Conservation (phyloP, 192 early-diverging fungal genomes). For the Podila minutissima region DNA sequence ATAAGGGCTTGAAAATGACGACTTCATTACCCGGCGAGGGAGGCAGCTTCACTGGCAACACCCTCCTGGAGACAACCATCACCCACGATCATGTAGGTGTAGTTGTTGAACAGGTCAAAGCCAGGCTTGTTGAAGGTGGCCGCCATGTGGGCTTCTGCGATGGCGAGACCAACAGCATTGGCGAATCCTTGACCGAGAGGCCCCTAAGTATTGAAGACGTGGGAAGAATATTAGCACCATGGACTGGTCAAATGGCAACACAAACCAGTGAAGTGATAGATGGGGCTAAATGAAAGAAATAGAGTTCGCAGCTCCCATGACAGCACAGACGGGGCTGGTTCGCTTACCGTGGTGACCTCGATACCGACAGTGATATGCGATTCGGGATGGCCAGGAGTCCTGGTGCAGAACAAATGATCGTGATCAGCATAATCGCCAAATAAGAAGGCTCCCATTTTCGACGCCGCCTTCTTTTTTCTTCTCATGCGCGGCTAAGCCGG, state of each 20-base stretch:
- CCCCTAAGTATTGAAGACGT: conserved; percentile 52
- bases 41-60: conserved; percentile 90
- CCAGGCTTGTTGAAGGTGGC: conserved; percentile 93
- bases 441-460: not conserved
- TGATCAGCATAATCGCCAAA: not conserved
- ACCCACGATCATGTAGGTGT: conserved; percentile 85
- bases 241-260: too few relatives aligned
- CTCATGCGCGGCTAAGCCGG: too few relatives aligned
- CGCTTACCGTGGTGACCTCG: conserved; percentile 87
- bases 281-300: not conserved
- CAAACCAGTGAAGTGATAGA: too few relatives aligned
- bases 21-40: conserved; percentile 83
- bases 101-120: conserved; percentile 87
- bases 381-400: conserved; percentile 98
- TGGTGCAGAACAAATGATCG: conserved; percentile 42
- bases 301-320: not conserved
- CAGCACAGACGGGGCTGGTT: too few relatives aligned
- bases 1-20: too few relatives aligned
- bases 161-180: conserved; percentile 93
- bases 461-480: too few relatives aligned
- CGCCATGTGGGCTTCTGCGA: conserved; percentile 87
- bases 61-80: conserved; percentile 99
- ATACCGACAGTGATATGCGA: conserved; percentile 86
- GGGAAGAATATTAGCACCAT: not conserved
- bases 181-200: conserved; percentile 95